Base-by-base conservation (phyloP, 2,329 filamentous ascomycete genomes). In the Fusarium neocosmosporiellum region DNA sequence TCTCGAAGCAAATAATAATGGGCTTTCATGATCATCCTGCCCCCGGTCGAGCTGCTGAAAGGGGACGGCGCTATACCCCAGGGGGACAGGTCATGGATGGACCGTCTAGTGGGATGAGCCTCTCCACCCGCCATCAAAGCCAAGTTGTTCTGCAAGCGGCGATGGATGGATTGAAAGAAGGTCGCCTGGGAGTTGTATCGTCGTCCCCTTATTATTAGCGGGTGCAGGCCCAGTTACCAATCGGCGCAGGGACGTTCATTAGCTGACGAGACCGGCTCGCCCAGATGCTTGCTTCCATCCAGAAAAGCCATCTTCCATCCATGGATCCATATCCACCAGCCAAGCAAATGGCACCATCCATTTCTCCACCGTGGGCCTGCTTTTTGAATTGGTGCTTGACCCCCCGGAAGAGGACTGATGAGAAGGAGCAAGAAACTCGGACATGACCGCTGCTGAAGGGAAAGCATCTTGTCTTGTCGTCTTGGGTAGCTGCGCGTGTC, bases 321-420 rank as follows among this genome's bases (percentile, higher is more conserved):
- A 67, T 66, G 70, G 62, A 69, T 39, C 41, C 41, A 43, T 43
- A 57, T 29, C 66, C 66, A 73, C 63, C 57, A 71, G 59, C 69
- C 62, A 73, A 74, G 75, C 53, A 71, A 61, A 78, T 77, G 75
- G 75, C 75, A 77, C 75, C 43, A 48, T 48, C 43, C 75, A 77
- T 69, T 75, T 61, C 75, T 71, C 75, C 75, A 77, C 74, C 73
- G 67, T 75, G 75, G 74, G 54, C 73, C 74, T 71, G 48, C 61
- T 72, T 63, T 68, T 66, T 65, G 72, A 73, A 63, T 63, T 70
- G 66, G 61, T 34, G 34, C 34, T 36, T 36, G 34, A 13, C 29
- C 31, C 64, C 66, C 63, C 67, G 57, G 65, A 60, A 72, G 50
- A 50, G 61, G 64, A 59, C 39, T 73, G 69, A 59, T 66, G 54